Evolutionary conservation across 2,329 filamentous ascomycete genomes (phyloP).

Genomic region (Gliomastix tumulicola): DNA sequence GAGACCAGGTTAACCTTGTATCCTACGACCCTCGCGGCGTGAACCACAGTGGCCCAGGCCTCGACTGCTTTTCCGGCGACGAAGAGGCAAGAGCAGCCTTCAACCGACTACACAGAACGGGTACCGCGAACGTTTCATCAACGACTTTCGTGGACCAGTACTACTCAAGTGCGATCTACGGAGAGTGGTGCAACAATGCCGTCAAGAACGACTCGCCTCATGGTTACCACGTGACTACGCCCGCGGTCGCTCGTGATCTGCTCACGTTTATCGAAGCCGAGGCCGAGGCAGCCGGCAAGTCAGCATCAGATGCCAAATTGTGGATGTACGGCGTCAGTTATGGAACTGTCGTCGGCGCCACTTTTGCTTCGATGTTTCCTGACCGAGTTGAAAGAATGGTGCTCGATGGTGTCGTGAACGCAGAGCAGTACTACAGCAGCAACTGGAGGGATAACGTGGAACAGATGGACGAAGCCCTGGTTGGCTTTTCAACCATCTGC

Average conservation of each 20-base stretch:
- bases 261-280: conserved; percentile 20
- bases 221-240: conserved; percentile 22
- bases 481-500: conserved; percentile 11
- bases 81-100: conserved; percentile 17
- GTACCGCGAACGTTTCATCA: conserved; percentile 17
- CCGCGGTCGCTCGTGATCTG: conserved; percentile 17
- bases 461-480: conserved; percentile 13
- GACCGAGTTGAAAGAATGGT: conserved; percentile 27
- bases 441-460: conserved; percentile 12
- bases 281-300: conserved; percentile 11
- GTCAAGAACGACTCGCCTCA: conserved; percentile 13
- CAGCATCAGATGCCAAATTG: conserved; percentile 15
- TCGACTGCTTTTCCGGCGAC: conserved; percentile 21
- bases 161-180: conserved; percentile 19
- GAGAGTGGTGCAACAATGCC: conserved; percentile 21
- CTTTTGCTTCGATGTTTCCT: conserved; percentile 28
- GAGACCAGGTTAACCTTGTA: conserved; percentile 32
- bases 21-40: conserved; percentile 33
- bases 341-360: conserved; percentile 19
- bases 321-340: conserved; percentile 18
- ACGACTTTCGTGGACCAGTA: conserved; percentile 18
- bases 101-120: conserved; percentile 13
- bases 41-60: conserved; percentile 18
- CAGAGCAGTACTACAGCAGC: conserved; percentile 15
- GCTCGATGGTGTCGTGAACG: conserved; percentile 19